Evolutionary conservation across 164 flowering plant species (phyloP).

Genomic region (Nymphaea colorata): DNA sequence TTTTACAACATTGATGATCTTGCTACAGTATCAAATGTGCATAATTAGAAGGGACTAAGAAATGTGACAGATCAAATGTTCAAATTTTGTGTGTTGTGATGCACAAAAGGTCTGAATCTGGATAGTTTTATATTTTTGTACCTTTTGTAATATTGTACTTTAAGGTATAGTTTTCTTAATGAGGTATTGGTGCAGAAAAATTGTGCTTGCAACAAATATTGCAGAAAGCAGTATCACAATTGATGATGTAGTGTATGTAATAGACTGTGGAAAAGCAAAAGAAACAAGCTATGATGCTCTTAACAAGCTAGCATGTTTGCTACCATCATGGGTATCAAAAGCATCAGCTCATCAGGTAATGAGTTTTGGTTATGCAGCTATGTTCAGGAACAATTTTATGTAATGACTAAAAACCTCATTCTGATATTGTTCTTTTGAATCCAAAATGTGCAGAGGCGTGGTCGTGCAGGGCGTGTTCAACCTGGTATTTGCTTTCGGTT

Average conservation of each 20-base stretch:
- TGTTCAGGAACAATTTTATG: background rate
- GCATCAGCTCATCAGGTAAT: constrained; percentile 97
- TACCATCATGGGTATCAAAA: constrained; percentile 98
- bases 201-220: constrained; percentile 91
- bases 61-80: too few relatives aligned
- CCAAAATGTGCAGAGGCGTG: constrained; percentile 56
- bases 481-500: constrained; percentile 88
- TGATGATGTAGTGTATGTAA: constrained; percentile 90
- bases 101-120: too few relatives aligned
- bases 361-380: background rate
- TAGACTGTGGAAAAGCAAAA: constrained; percentile 97
- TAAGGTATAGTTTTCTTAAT: too few relatives aligned
- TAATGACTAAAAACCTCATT: background rate
- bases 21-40: too few relatives aligned
- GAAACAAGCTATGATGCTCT: constrained; percentile 98
- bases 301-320: constrained; percentile 83
- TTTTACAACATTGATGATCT: too few relatives aligned
- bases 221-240: constrained; percentile 98
- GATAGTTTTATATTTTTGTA: too few relatives aligned
- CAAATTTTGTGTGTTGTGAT: too few relatives aligned
- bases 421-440: background rate
- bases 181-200: constrained; percentile 42
- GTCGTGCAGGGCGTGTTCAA: constrained; percentile 98
- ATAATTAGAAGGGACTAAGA: too few relatives aligned
- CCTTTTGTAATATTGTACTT: too few relatives aligned